Conservation (phyloP, 441 rosid genomes). For the Corymbia citriodora region DNA sequence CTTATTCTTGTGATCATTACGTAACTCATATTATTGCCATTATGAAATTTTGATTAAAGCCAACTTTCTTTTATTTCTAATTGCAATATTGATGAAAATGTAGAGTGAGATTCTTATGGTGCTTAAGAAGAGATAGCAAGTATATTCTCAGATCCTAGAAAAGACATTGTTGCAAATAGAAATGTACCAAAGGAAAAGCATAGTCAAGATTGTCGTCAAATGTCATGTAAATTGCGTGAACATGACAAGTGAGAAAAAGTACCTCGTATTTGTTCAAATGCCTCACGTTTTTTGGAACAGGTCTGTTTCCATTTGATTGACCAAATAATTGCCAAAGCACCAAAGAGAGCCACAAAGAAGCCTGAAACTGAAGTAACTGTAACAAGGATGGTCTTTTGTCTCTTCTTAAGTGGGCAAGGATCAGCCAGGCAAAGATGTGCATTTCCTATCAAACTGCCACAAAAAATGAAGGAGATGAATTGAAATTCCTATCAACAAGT, state of each 20-base stretch:
- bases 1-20: not conserved
- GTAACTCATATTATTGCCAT: not conserved
- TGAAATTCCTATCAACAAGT: not conserved
- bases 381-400: not conserved
- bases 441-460: not conserved
- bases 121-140: too few species aligned
- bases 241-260: too few species aligned
- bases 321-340: not conserved
- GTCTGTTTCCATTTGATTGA: too few species aligned
- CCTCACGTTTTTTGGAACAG: too few species aligned
- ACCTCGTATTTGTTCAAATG: too few species aligned
- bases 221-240: too few species aligned
- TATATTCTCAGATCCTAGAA: too few species aligned
- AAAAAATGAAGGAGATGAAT: not conserved
- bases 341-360: not conserved
- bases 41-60: not conserved
- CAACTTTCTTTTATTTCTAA: not conserved
- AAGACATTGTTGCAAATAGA: too few species aligned
- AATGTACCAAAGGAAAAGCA: too few species aligned
- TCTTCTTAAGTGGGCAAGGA: not conserved
- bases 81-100: not conserved
- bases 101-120: not conserved
- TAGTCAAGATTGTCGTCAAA: too few species aligned
- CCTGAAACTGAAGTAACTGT: not conserved
- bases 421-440: not conserved